Evolutionary conservation across 805 yeast species (phyloP), one percentile per base, ranked within the genome.

Genomic region (Brettanomyces anomalus): DNA sequence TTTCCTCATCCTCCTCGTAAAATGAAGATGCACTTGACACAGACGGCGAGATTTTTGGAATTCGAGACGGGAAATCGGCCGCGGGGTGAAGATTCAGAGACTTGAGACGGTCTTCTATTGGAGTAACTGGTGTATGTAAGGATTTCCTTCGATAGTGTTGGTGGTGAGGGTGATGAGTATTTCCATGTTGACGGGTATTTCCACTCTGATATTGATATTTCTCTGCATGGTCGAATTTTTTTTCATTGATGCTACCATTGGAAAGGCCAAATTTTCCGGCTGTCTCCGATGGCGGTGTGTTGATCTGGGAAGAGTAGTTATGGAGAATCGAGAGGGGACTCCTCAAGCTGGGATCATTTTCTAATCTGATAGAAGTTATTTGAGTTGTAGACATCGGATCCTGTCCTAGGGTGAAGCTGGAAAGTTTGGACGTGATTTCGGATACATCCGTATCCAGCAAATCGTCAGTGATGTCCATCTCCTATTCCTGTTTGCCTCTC

Each of bases 41-140:
- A 16, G 33, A 43, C 30, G 53, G 51, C 3, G 58, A 53, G 19
- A 52, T 39, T 6, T 46, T 52, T 4, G 61, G 61, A 14, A 56
- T 56, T 30, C 48, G 44, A 10, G 58, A 54, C 2, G 43, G 44
- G 41, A 52, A 54, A 14, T 48, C 50, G 2, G 50, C 39, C 7
- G 49, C 48, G 7, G 53, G 36, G 6, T 45, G 39, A 16, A 56
- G 33, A 13, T 47, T 52, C 7, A 53, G 39, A 7, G 55, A 49
- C 13, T 43, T 42, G 14, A 43, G 36, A 18, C 54, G 33, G 10
- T 43, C 20, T 19, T 49, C 45, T 4, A 46, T 41, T 17, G 49
- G 46, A 24, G 38, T 18, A 21, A 20, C 33, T 7, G 28, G 28
- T 24, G 28, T 24, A 11, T 24, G 28, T 24, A 11, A 7, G 6